Evolutionary conservation across 495 filamentous ascomycete genomes (phyloP).

Genomic region (Schizothecium vesticola): DNA sequence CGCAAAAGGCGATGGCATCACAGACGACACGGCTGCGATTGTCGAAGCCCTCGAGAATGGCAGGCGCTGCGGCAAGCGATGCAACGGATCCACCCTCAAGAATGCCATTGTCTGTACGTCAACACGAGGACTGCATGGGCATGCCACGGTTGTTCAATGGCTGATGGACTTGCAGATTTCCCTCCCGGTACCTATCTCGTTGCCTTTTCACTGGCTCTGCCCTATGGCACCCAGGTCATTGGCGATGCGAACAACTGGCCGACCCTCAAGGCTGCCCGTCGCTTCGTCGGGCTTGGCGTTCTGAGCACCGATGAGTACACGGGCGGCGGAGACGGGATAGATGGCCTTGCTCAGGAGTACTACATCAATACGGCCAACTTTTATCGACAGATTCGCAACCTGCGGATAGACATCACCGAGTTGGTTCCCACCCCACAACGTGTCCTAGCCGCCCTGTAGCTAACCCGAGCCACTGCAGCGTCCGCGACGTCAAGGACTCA

Average conservation of each 20-base stretch:
- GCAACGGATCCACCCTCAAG: slow-evolving; percentile 66
- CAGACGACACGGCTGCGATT: slow-evolving; percentile 74
- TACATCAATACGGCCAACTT: slow-evolving; percentile 74
- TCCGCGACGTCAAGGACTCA: too few species aligned
- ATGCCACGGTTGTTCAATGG: too few species aligned
- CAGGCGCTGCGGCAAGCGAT: slow-evolving; percentile 63
- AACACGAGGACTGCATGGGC: too few species aligned
- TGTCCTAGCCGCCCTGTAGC: too few species aligned
- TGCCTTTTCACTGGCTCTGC: slow-evolving; percentile 54
- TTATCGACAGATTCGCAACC: slow-evolving; percentile 87
- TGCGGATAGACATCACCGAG: slow-evolving; percentile 71
- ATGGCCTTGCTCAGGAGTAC: slow-evolving; percentile 27
- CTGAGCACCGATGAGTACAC: slow-evolving; percentile 79
- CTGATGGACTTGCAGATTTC: too few species aligned
- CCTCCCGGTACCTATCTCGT: slow-evolving; percentile 69
- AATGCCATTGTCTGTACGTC: slow-evolving; percentile 65
- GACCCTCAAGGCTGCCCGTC: slow-evolving; percentile 58
- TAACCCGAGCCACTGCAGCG: too few species aligned
- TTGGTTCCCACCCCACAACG: slow-evolving; percentile 42
- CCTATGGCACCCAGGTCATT: slow-evolving; percentile 69
- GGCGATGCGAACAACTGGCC: slow-evolving; percentile 62
- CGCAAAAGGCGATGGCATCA: slow-evolving; percentile 60
- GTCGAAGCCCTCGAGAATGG: slow-evolving; percentile 67
- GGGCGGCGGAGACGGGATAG: slow-evolving; percentile 26
- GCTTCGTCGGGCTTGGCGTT: slow-evolving; percentile 72